Conservation (phyloP, 306 rosid species). For the Senna siamea region DNA sequence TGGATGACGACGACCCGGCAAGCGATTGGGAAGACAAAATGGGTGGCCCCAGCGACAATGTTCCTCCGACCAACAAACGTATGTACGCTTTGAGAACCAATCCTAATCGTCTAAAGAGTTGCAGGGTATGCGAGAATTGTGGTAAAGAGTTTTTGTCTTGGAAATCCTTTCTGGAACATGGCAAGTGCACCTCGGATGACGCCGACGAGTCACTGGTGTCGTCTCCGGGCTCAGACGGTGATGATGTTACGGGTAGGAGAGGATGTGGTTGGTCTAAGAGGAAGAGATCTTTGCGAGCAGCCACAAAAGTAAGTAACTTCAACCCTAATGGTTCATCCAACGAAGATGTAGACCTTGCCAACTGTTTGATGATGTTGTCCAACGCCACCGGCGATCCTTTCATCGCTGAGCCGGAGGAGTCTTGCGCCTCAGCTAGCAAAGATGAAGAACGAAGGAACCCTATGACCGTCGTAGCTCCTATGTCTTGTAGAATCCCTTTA, state of each 20-base stretch:
- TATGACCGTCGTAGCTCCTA: constrained; percentile 53
- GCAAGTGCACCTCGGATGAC: constrained; percentile 73
- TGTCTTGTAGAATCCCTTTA: constrained; percentile 47
- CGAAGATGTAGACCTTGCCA: constrained; percentile 91
- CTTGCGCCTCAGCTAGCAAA: constrained; percentile 79
- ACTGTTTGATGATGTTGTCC: constrained; percentile 91
- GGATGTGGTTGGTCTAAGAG: constrained; percentile 74
- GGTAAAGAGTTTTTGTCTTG: constrained; percentile 83
- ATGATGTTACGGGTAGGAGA: constrained; percentile 33
- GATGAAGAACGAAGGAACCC: constrained; percentile 71
- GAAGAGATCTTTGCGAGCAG: constrained; percentile 69
- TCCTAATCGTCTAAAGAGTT: constrained; percentile 78
- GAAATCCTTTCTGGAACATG: constrained; percentile 91
- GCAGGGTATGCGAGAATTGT: constrained; percentile 80
- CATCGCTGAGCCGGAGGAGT: constrained; percentile 65
- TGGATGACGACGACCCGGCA: constrained; percentile 63
- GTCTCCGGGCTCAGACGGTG: constrained; percentile 60
- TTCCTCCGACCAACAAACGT: constrained; percentile 62
- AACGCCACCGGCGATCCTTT: constrained; percentile 66
- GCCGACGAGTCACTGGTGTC: constrained; percentile 65
- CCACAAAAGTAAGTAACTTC: constrained; percentile 55
- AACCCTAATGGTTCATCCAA: constrained; percentile 61
- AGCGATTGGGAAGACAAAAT: constrained; percentile 80
- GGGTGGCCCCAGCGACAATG: constrained; percentile 18
- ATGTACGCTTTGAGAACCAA: constrained; percentile 88